phyloP scores from a whole-genome alignment of 2,329 filamentous ascomycete genomes.

The Aspergillaceae sp. region DNA sequence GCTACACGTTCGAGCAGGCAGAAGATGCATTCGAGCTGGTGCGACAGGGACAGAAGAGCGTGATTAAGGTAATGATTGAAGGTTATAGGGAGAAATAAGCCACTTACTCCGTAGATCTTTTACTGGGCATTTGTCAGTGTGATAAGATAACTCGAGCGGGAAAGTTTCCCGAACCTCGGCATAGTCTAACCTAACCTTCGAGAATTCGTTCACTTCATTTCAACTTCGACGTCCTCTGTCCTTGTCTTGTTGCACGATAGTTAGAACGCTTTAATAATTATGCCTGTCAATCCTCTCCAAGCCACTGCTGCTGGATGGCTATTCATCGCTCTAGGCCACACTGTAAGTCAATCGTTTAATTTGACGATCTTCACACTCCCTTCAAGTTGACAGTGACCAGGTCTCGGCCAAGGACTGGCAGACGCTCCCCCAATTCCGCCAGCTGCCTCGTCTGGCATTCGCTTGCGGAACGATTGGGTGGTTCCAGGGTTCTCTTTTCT shows the following conservation, averaged over 20 bases:
- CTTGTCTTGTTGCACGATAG: no score
- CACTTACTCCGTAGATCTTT: background rate
- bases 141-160: background rate
- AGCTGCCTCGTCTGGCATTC: constrained; percentile 14
- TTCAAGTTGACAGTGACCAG: constrained; percentile 2
- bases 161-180: background rate
- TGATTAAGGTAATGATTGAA: constrained; percentile 40
- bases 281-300: background rate
- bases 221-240: no score
- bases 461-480: constrained; percentile 16
- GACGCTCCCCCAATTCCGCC: constrained; percentile 10
- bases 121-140: no score
- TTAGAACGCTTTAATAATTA: background rate
- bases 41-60: constrained; percentile 28
- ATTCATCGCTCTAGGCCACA: constrained; percentile 12
- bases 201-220: background rate
- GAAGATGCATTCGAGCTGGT: constrained; percentile 43
- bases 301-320: constrained; percentile 7
- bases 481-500: constrained; percentile 19
- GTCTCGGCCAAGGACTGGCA: constrained; percentile 13
- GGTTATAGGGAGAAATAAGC: constrained; percentile 17
- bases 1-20: constrained; percentile 39
- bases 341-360: constrained; percentile 3
- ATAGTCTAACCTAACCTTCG: background rate
- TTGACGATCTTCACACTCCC: background rate